A percentile compares a stretch with the other conserved stretches of the same genome.
phyloP scores from a whole-genome alignment of 371 early-diverging fungal genomes.

The Mortierella sp. region DNA sequence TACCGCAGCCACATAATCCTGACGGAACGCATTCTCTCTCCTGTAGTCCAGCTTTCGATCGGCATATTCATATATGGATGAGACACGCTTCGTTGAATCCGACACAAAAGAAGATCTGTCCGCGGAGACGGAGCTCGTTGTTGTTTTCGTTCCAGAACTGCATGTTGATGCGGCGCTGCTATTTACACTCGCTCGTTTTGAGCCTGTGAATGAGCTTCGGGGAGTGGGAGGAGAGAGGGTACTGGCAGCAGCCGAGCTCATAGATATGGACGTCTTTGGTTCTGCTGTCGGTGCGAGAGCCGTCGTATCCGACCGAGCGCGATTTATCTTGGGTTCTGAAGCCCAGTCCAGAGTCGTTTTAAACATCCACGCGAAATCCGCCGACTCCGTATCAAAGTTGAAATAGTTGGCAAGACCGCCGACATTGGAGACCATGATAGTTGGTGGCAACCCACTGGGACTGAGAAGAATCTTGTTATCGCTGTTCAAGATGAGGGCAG shows the following conservation, averaged over 20 bases:
- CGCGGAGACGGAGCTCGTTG: slow-evolving; percentile 20
- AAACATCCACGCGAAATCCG: slow-evolving; percentile 54
- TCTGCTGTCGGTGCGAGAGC: slow-evolving; percentile 6
- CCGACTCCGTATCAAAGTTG: slow-evolving; percentile 48
- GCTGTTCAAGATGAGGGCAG: slow-evolving; percentile 38
- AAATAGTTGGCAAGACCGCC: slow-evolving; percentile 38
- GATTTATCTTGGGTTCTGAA: slow-evolving; percentile 10
- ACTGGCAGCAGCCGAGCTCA: neutral
- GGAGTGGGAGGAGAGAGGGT: slow-evolving; percentile 23
- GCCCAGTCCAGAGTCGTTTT: slow-evolving; percentile 51
- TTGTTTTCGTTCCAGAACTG: neutral
- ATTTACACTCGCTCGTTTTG: slow-evolving; percentile 21
- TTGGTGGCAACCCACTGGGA: slow-evolving; percentile 34
- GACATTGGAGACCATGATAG: slow-evolving; percentile 30
- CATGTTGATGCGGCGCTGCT: slow-evolving; percentile 10
- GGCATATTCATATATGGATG: slow-evolving; percentile 26
- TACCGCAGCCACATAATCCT: slow-evolving; percentile 38
- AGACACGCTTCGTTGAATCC: slow-evolving; percentile 1
- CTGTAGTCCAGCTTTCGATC: slow-evolving; percentile 35
- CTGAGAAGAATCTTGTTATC: slow-evolving; percentile 50
- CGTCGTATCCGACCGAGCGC: neutral
- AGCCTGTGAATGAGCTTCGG: slow-evolving; percentile 19
- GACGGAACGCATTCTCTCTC: slow-evolving; percentile 38
- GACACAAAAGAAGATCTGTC: slow-evolving; percentile 25
- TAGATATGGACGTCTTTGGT: neutral